A percentile compares a stretch with the other conserved stretches of the same genome.
Conservation (phyloP, 352 stramenopile species). For the Globisporangium emineosum region DNA sequence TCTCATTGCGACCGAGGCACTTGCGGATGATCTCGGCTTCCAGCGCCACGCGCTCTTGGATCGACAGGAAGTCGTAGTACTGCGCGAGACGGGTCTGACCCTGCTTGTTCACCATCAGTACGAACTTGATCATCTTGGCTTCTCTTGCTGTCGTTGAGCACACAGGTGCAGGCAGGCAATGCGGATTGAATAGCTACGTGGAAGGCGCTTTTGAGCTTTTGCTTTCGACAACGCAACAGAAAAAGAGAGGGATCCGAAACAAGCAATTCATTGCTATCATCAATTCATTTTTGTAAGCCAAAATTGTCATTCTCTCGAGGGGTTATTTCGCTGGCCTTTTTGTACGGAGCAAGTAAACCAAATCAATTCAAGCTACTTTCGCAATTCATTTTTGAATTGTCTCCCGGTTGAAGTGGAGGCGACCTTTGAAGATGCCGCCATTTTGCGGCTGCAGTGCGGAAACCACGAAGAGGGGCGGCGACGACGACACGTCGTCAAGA, state of each 20-base stretch:
- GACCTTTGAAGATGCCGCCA: slow-evolving; percentile 7
- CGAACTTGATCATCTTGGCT: slow-evolving; percentile 91
- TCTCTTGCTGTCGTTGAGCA: slow-evolving; percentile 1
- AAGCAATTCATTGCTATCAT: slow-evolving; percentile 5
- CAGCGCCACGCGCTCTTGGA: slow-evolving; percentile 97
- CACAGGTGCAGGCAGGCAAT: background rate
- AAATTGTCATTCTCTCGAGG: too few relatives aligned
- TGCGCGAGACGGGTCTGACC: slow-evolving; percentile 99
- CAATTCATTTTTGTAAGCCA: too few relatives aligned
- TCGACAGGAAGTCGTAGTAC: slow-evolving; percentile 99
- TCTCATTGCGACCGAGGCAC: slow-evolving; percentile 97
- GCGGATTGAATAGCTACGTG: slow-evolving; percentile 1
- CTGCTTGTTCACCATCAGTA: slow-evolving; percentile 99
- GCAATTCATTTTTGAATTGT: background rate
- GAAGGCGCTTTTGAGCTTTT: slow-evolving; percentile 2
- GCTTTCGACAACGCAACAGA: slow-evolving; percentile 3
- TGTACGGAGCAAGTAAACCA: too few relatives aligned
- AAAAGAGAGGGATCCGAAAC: background rate
- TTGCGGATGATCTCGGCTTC: slow-evolving; percentile 99
- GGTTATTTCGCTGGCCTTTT: too few relatives aligned
- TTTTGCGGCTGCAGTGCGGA: background rate
- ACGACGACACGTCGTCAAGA: too few relatives aligned
- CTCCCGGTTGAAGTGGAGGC: background rate
- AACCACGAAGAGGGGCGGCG: background rate
- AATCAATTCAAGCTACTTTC: too few relatives aligned